phyloP scores from a whole-genome alignment of 192 early-diverging fungal genomes.

The Coemansia sp. region DNA sequence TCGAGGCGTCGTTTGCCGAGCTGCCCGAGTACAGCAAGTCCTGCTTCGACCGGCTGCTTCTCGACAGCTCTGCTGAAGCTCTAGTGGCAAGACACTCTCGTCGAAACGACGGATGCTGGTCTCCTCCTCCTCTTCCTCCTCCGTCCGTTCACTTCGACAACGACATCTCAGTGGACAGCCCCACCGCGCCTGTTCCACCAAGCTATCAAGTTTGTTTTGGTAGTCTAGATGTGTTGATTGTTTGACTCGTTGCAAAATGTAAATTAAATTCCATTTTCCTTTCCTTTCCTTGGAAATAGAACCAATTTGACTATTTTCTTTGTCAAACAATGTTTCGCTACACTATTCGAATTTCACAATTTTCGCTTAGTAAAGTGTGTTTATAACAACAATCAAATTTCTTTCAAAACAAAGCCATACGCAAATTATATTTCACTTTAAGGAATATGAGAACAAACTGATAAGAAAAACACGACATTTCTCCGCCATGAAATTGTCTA shows the following conservation, averaged over 20 bases:
- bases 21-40: constrained; percentile 34
- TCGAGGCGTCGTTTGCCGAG: constrained; percentile 18
- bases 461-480: not conserved
- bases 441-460: not conserved
- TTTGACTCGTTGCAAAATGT: not conserved
- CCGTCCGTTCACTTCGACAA: not conserved
- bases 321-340: not conserved
- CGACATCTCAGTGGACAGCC: not conserved
- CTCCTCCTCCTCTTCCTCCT: not conserved
- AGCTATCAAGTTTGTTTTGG: constrained; percentile 15
- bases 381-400: not conserved
- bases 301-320: no score
- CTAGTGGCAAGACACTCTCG: not conserved
- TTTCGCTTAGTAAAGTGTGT: not conserved
- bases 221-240: not conserved
- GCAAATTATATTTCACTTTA: not conserved
- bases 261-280: not conserved
- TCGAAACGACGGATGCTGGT: not conserved
- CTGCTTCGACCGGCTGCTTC: constrained; percentile 25
- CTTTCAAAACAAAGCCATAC: not conserved
- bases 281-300: no score
- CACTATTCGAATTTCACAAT: not conserved
- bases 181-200: constrained; percentile 12
- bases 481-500: not conserved
- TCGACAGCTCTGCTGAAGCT: constrained; percentile 8